Conservation (phyloP, 202 grass and related monocot species). For the Panicum hallii region DNA sequence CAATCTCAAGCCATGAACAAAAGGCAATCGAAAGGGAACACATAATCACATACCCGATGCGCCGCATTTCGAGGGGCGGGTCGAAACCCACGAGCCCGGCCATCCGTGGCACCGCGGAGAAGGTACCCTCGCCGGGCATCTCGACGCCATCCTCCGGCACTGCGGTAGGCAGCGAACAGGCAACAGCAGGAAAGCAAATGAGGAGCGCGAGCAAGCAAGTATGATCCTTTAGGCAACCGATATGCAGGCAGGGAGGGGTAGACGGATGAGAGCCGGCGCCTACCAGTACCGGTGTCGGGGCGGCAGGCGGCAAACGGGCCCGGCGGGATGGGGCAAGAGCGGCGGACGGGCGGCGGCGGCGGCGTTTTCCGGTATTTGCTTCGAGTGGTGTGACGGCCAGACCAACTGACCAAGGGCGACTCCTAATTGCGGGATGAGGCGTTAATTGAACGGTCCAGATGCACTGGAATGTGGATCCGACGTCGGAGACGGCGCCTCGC, state of each 20-base stretch:
- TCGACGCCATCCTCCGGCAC: slow-evolving; percentile 36
- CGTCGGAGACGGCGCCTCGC: neutral
- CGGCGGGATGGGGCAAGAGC: neutral
- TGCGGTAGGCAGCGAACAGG: neutral
- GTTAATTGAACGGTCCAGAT: slow-evolving; percentile 23
- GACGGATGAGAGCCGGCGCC: neutral
- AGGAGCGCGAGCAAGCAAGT: neutral
- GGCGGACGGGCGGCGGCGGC: neutral
- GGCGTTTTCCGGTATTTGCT: neutral
- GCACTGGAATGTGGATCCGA: neutral
- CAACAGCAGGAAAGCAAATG: neutral
- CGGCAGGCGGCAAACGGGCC: neutral
- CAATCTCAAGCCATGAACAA: slow-evolving; percentile 3
- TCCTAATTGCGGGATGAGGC: neutral
- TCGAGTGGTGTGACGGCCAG: neutral
- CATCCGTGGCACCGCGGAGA: neutral
- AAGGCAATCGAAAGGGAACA: neutral
- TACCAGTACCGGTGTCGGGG: neutral
- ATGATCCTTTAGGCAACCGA: neutral
- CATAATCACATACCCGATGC: slow-evolving; percentile 36
- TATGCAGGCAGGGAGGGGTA: neutral
- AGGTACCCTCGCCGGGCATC: slow-evolving; percentile 34
- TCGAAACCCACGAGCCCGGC: neutral
- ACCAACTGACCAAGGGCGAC: neutral
- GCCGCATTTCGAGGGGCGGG: neutral